Conservation (phyloP, 2,329 filamentous ascomycete species). For the Raffaelea ambrosiae region DNA sequence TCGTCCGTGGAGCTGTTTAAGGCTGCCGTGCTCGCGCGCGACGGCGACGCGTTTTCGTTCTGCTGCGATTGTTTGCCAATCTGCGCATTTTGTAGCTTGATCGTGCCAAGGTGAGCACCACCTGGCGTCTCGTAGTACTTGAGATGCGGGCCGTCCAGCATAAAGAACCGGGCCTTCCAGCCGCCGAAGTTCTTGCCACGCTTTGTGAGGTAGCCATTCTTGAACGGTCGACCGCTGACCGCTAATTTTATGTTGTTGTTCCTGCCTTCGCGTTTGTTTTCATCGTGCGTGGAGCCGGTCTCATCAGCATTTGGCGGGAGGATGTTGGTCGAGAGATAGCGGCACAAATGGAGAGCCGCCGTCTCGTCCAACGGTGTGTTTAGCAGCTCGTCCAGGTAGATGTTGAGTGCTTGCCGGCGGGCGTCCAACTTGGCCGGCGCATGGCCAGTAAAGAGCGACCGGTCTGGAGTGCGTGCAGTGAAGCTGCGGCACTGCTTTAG, state of each 20-base stretch:
- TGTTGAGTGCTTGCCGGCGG: constrained; percentile 68
- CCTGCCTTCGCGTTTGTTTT: constrained; percentile 21
- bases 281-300: constrained; percentile 23
- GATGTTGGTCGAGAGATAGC: constrained; percentile 66
- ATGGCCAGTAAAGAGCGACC: constrained; percentile 81
- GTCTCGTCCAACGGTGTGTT: constrained; percentile 72
- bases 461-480: constrained; percentile 70
- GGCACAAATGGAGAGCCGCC: constrained; percentile 74
- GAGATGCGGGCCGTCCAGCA: constrained; percentile 53
- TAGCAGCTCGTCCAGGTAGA: constrained; percentile 77
- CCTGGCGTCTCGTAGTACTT: constrained; percentile 90
- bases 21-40: constrained; percentile 23
- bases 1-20: constrained; percentile 53
- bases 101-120: constrained; percentile 83
- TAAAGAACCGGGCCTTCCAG: constrained; percentile 77
- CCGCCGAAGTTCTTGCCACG: constrained; percentile 97
- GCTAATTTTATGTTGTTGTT: constrained; percentile 7
- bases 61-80: constrained; percentile 84
- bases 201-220: constrained; percentile 91
- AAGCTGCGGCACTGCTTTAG: constrained; percentile 68
- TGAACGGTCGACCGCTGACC: constrained; percentile 52
- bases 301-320: constrained; percentile 56
- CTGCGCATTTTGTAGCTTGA: constrained; percentile 83
- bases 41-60: constrained; percentile 51
- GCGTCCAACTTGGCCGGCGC: constrained; percentile 90